Base-by-base conservation (phyloP, 768 basidiomycete genomes). In the Hygrophorus russula region DNA sequence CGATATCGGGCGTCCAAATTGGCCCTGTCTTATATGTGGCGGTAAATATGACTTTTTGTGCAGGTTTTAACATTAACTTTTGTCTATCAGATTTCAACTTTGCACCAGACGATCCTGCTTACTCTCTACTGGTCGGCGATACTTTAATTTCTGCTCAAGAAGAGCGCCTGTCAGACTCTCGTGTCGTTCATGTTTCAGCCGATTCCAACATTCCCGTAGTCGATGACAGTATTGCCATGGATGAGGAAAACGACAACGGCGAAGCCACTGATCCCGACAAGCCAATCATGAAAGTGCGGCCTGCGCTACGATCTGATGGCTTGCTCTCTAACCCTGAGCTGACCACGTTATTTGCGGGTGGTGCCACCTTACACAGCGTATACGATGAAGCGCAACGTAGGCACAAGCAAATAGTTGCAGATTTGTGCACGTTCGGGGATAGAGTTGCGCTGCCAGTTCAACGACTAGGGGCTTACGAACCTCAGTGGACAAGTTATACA, bases 401-500 rank as follows among this genome's bases (percentile, higher is more conserved):
- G 28, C 50, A 50, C 45, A 52, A 39, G 40, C 31, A 46, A 45
- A 40, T 42, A 27, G 42, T 44, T n/a, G 45, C 47, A 18, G 43
- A 46, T 29, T 18, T 65, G 4, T 51, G 51, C 44, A 76, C 71
- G 2, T 88, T 74, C 53, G 80, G 79, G 2, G 57, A 61, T 36
- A 64, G 82, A 50, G 58, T 67, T 1, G 50, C 54, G 2, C 45
- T 76, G 3, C 51, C 61, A n/a, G 27, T 56, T 11, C 62, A 55
- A 8, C 64, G 70, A 45, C 62, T 61, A 14, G 89, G 89, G 3
- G 66, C 60, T 9, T 60, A 73, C 56, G 89, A 93, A 56, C 90
- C 91, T 2, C 73, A 77, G 58, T 97, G 80, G 67, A 93, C 92
- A 30, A 87, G 82, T 56, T 94, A 82, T 54, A 90, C 93, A 0